A percentile compares a stretch with the other conserved stretches of the same genome.
phyloP scores from a whole-genome alignment of 306 rosid species.

The Pyrus communis region DNA sequence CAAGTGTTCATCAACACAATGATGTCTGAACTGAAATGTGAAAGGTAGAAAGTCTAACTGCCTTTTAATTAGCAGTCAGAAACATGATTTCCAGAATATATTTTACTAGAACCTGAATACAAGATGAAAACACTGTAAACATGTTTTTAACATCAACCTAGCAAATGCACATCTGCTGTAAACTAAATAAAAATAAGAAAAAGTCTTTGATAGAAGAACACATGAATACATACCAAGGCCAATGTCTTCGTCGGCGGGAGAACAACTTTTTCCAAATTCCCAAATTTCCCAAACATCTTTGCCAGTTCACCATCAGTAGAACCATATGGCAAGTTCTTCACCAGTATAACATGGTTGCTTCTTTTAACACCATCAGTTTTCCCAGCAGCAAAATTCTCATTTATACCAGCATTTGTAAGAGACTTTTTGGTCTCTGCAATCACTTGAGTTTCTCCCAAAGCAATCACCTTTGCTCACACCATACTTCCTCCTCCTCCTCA shows the following conservation, averaged over 20 bases:
- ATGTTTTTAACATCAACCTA: neutral
- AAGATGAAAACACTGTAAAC: neutral
- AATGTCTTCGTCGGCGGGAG: conserved; percentile 80
- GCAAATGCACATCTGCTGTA: conserved; percentile 6
- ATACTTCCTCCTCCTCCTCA: conserved; percentile 37
- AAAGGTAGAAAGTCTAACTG: neutral
- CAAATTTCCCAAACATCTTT: conserved; percentile 75
- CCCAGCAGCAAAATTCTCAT: conserved; percentile 59
- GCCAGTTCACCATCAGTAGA: conserved; percentile 75
- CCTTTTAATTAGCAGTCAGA: neutral
- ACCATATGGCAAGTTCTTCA: conserved; percentile 88
- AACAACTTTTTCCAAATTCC: conserved; percentile 79
- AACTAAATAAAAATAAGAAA: neutral
- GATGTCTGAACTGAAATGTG: neutral
- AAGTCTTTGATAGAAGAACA: neutral
- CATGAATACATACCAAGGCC: conserved; percentile 63
- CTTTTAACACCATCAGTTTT: conserved; percentile 65
- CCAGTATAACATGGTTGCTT: conserved; percentile 80
- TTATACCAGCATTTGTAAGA: conserved; percentile 73
- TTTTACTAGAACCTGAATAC: neutral
- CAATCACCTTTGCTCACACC: conserved; percentile 81
- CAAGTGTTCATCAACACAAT: neutral
- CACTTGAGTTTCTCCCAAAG: conserved; percentile 88
- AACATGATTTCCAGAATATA: neutral
- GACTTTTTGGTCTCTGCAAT: conserved; percentile 78